These are phyloP conservation scores for Dioscorea zingiberensis DNA, from an alignment of 106 monocot species.

Conservation along the genomic window DNA sequence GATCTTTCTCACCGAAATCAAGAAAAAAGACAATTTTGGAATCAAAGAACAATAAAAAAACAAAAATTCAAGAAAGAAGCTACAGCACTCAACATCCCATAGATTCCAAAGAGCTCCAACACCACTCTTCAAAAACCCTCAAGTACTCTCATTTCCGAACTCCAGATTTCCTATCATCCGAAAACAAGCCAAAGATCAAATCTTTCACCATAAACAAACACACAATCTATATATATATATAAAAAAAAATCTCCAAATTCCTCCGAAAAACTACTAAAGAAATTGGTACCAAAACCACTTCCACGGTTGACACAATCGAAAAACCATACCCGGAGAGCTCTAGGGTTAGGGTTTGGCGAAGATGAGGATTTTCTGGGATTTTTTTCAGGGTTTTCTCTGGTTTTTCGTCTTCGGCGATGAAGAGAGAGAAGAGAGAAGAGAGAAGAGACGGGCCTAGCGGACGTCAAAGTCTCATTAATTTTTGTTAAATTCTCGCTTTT, in stretches of 20 bases:
- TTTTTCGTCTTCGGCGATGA: not conserved
- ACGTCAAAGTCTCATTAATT: slow-evolving; percentile 45
- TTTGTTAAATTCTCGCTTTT: slow-evolving; percentile 18
- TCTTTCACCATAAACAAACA: not conserved
- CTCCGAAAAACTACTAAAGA: not conserved
- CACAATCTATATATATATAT: not conserved
- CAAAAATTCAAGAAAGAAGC: not conserved
- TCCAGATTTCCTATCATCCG: not conserved
- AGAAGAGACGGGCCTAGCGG: slow-evolving; percentile 18
- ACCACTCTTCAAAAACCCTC: not conserved
- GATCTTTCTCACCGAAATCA: not conserved
- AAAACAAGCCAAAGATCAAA: not conserved
- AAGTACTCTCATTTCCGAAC: not conserved
- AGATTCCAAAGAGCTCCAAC: not conserved
- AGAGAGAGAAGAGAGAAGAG: not conserved
- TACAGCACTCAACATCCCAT: not conserved
- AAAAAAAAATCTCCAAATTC: not conserved
- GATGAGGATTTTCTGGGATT: not conserved
- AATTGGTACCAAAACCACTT: not conserved
- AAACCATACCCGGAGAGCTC: not conserved
- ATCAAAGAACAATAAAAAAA: not conserved
- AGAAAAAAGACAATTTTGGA: slow-evolving; percentile 3
- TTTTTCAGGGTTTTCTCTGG: not conserved
- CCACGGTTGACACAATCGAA: not conserved
- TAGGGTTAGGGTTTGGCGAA: slow-evolving; percentile 11